Evolutionary conservation across 176 grass and related monocot species (phyloP).

Genomic region (Raddia distichophylla): DNA sequence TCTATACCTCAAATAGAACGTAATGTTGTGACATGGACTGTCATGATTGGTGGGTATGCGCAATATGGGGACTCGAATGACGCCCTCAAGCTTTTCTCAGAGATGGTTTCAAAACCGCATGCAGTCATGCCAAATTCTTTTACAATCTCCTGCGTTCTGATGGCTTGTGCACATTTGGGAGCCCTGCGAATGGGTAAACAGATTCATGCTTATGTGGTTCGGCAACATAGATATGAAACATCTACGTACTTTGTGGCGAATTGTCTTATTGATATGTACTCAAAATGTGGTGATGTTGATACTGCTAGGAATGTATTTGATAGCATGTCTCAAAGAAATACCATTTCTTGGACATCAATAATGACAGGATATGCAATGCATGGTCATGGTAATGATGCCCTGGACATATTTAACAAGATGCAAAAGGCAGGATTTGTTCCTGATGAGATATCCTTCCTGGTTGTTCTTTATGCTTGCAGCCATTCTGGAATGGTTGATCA

Average conservation of each 20-base stretch:
- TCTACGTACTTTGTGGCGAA: conserved; percentile 64
- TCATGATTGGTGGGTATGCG: conserved; percentile 89
- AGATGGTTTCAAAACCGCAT: conserved; percentile 58
- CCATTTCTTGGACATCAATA: conserved; percentile 86
- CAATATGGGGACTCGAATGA: conserved; percentile 78
- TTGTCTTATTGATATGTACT: conserved; percentile 91
- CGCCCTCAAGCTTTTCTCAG: conserved; percentile 65
- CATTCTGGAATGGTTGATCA: conserved; percentile 85
- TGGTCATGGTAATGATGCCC: conserved; percentile 62
- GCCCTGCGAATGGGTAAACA: conserved; percentile 76
- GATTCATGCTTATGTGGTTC: conserved; percentile 75
- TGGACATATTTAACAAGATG: conserved; percentile 83
- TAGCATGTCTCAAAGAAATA: conserved; percentile 63
- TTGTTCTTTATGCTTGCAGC: conserved; percentile 83
- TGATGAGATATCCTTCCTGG: conserved; percentile 85
- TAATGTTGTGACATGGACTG: conserved; percentile 90
- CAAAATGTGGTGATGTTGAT: conserved; percentile 73
- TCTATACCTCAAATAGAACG: conserved; percentile 57
- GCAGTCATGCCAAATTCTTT: conserved; percentile 65
- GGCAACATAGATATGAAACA: conserved; percentile 41
- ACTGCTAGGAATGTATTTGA: conserved; percentile 75
- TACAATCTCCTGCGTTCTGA: conserved; percentile 78
- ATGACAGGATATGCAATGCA: conserved; percentile 92
- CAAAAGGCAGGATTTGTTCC: conserved; percentile 63
- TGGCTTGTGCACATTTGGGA: conserved; percentile 82